These are phyloP conservation scores for Amorphotheca resinae DNA, from an alignment of 495 filamentous ascomycete genomes.

Conservation along the genomic window DNA sequence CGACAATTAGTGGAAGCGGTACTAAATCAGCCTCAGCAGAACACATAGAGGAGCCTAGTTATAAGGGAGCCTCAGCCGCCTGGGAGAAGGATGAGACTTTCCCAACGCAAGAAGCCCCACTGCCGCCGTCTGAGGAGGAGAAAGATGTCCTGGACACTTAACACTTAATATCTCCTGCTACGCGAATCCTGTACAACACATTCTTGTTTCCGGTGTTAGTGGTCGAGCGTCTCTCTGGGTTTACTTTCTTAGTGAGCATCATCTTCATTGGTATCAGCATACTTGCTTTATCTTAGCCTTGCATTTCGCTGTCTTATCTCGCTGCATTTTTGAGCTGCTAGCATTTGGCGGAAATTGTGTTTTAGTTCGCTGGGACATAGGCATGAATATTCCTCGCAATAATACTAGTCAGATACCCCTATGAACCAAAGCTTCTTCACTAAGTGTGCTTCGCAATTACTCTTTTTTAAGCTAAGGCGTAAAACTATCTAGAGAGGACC, in stretches of 20 bases:
- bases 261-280: neutral
- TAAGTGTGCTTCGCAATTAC: too few relatives aligned
- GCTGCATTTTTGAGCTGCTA: neutral
- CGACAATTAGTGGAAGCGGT: slow-evolving; percentile 14
- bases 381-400: too few relatives aligned
- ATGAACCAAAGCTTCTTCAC: too few relatives aligned
- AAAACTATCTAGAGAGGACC: too few relatives aligned
- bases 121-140: slow-evolving; percentile 30
- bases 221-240: neutral
- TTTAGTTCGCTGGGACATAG: neutral
- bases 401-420: too few relatives aligned
- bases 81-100: slow-evolving; percentile 36
- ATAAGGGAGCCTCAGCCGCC: slow-evolving; percentile 29
- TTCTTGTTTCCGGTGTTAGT: neutral
- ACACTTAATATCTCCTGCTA: neutral
- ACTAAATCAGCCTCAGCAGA: slow-evolving; percentile 1
- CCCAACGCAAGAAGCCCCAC: slow-evolving; percentile 24
- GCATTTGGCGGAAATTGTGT: neutral
- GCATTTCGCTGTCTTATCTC: neutral
- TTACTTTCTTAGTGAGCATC: neutral
- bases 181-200: neutral
- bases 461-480: too few relatives aligned
- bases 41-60: slow-evolving; percentile 28
- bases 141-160: slow-evolving; percentile 27
- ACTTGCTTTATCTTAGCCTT: neutral